A percentile compares a stretch with the other conserved stretches of the same genome.
Conservation (phyloP, 148 eudicot genomes). For the Diospyros kaki region DNA sequence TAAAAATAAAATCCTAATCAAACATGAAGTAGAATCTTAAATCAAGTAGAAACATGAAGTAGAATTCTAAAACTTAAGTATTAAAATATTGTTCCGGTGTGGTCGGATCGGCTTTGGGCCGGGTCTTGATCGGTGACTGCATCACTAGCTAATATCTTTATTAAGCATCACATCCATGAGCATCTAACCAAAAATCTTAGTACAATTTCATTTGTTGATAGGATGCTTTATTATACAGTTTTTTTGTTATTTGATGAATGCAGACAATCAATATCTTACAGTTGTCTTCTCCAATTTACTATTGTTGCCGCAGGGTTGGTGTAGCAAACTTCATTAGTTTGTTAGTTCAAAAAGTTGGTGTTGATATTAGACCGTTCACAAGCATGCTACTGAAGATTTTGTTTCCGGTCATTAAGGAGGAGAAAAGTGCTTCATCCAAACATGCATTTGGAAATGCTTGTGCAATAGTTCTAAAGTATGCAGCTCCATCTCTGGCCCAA, state of each 20-base stretch:
- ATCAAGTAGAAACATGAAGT: too few relatives aligned
- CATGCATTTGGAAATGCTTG: slow-evolving; percentile 96
- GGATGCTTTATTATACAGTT: background rate
- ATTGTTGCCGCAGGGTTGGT: slow-evolving; percentile 67
- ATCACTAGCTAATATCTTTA: too few relatives aligned
- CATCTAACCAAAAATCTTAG: too few relatives aligned
- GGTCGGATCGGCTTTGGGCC: too few relatives aligned
- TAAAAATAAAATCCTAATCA: too few relatives aligned
- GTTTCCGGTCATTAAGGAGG: slow-evolving; percentile 71
- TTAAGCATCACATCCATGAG: too few relatives aligned
- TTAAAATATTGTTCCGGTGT: too few relatives aligned
- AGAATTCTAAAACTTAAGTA: too few relatives aligned
- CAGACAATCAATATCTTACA: background rate
- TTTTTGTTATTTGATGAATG: background rate
- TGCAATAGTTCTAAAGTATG: slow-evolving; percentile 75
- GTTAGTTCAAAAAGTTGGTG: slow-evolving; percentile 85
- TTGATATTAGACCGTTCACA: slow-evolving; percentile 72
- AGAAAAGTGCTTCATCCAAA: slow-evolving; percentile 75
- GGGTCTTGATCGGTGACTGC: too few relatives aligned
- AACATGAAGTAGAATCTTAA: too few relatives aligned
- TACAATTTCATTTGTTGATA: background rate
- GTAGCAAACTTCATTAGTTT: slow-evolving; percentile 83
- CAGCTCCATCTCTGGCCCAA: slow-evolving; percentile 69
- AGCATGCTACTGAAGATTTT: slow-evolving; percentile 64
- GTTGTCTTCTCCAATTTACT: slow-evolving; percentile 4